Base-by-base conservation (phyloP, 768 basidiomycete genomes). In the Roridomyces roridus region DNA sequence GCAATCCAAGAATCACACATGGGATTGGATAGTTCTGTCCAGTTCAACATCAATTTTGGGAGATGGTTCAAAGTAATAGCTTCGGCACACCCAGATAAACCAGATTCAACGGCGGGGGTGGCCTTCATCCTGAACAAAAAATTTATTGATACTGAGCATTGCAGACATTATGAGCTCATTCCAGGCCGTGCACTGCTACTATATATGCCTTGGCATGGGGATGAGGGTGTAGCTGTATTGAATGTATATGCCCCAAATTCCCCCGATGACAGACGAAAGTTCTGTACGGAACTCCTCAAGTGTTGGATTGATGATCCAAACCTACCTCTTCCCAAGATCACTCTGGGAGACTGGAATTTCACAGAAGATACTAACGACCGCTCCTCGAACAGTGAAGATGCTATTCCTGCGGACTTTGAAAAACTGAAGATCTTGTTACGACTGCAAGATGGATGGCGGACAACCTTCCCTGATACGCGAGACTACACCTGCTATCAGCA, bases 271-370 rank as follows among this genome's bases (percentile, higher is more conserved):
- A 2, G 52, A 25, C 36, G 46, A 35, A 1, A 20, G 11, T 4
- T 49, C 21, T 44, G 53, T 49, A 0, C 0, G 8, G 17, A 36
- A 7, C 14, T 55, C 4, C 42, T 45, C 39, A 34, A 48, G 2
- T 18, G 14, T 6, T 55, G 54, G 54, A 26, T 20, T 4, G 21
- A 45, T 11, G 46, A 55, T 24, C 24, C 40, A 4, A 23, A 20
- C 12, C 24, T 55, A 9, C 53, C 53, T 3, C 29, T 55, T 9
- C 46, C 53, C 4, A 25, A 46, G n/a, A 46, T 55, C 18, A 9
- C 68, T 6, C 37, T 67, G 0, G 68, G 68, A 0, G 70, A 73
- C 41, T 68, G 70, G 36, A 73, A 73, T 55, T 12, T 70, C 0
- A 57, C 64, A 0, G 67, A 72, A 34, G 69, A 70, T 17, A 1